phyloP scores from a whole-genome alignment of 768 basidiomycete species.

The Suillus discolor region DNA sequence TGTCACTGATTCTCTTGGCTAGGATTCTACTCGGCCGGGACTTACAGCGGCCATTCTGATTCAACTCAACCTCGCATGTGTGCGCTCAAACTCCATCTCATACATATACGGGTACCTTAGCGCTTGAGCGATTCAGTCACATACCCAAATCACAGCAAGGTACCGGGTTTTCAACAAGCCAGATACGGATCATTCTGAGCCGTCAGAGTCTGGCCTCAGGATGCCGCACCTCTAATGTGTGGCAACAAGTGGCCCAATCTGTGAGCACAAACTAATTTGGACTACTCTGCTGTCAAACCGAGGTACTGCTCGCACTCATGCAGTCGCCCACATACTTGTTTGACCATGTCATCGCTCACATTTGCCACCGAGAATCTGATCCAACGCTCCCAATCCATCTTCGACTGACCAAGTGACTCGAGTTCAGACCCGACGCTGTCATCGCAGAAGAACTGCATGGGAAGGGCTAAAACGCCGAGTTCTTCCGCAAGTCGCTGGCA shows the following conservation, averaged over 20 bases:
- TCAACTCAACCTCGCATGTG: neutral
- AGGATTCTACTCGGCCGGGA: neutral
- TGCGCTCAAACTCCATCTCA: conserved; percentile 1
- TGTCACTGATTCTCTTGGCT: neutral
- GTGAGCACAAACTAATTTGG: neutral
- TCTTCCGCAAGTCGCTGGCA: conserved; percentile 59
- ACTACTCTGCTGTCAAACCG: conserved; percentile 32
- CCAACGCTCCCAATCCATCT: conserved; percentile 57
- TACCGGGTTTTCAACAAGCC: neutral
- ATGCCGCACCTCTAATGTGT: neutral
- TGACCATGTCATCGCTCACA: conserved; percentile 64
- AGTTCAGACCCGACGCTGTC: conserved; percentile 17
- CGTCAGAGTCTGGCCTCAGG: neutral
- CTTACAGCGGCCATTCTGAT: neutral
- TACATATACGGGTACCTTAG: neutral
- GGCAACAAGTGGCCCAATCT: neutral
- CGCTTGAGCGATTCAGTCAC: neutral
- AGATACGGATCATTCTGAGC: neutral
- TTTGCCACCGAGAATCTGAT: conserved; percentile 83
- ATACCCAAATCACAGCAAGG: neutral
- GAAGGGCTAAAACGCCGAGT: conserved; percentile 67
- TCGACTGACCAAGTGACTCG: conserved; percentile 25
- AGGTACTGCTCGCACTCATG: conserved; percentile 39
- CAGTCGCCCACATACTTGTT: conserved; percentile 54
- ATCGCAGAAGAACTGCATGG: conserved; percentile 61